A percentile compares a stretch with the other conserved stretches of the same genome.
phyloP scores from a whole-genome alignment of 495 filamentous ascomycete species.

The Copromyces sp. region DNA sequence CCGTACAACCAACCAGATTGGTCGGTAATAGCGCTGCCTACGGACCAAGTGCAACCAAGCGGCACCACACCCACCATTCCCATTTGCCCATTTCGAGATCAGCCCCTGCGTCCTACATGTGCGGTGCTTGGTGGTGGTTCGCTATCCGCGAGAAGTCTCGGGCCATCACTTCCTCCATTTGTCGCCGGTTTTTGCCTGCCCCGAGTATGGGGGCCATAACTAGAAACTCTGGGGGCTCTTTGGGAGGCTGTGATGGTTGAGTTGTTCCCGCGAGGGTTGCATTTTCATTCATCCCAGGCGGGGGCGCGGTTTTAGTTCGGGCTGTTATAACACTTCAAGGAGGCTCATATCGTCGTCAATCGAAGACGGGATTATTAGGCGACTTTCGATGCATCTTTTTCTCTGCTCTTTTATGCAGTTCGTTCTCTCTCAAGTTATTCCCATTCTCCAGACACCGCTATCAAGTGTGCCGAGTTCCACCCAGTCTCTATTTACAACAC shows the following conservation, averaged over 20 bases:
- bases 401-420: background rate
- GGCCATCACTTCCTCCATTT: background rate
- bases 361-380: background rate
- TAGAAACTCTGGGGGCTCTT: too few relatives aligned
- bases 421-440: background rate
- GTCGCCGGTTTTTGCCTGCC: background rate
- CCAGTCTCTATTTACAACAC: background rate
- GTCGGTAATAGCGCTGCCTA: background rate
- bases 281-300: background rate
- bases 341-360: background rate
- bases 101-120: background rate
- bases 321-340: background rate
- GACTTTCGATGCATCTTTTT: background rate
- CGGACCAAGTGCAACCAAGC: background rate
- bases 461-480: background rate
- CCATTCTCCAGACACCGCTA: background rate
- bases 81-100: background rate
- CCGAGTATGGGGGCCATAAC: background rate
- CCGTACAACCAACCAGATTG: background rate
- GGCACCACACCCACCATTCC: background rate
- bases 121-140: background rate
- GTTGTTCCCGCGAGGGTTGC: background rate
- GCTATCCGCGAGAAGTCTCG: background rate
- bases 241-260: background rate
- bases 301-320: background rate